Evolutionary conservation across 768 basidiomycete species (phyloP).

Genomic region (Pulveroboletus ravenelii): DNA sequence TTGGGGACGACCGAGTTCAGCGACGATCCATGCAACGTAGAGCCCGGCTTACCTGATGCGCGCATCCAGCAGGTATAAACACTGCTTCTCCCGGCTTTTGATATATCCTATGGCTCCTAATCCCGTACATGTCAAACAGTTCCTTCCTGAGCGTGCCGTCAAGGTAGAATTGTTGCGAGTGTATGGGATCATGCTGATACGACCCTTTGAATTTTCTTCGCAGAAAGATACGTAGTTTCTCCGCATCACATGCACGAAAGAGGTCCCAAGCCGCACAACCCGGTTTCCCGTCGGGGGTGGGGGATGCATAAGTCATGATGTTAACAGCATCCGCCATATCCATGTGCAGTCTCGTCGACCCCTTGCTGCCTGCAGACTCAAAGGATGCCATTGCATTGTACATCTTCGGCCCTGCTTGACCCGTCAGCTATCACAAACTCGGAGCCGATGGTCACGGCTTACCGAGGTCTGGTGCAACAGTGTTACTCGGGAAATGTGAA

Average conservation of each 20-base stretch:
- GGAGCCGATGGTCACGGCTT: conserved; percentile 14
- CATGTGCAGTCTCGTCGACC: conserved; percentile 88
- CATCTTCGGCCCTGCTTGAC: conserved; percentile 78
- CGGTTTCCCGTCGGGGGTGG: conserved; percentile 49
- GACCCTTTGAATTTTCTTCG: conserved; percentile 54
- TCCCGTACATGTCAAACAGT: conserved; percentile 61
- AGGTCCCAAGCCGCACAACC: conserved; percentile 93
- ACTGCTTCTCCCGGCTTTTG: conserved; percentile 91
- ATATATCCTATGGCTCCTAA: conserved; percentile 79
- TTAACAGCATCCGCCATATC: conserved; percentile 94
- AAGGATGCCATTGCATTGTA: conserved; percentile 84
- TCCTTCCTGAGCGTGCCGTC: conserved; percentile 63
- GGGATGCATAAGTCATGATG: conserved; percentile 74
- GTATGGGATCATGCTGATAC: conserved; percentile 77
- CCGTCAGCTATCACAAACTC: conserved; percentile 3
- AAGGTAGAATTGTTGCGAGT: conserved; percentile 84
- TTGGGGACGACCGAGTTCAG: conserved; percentile 28
- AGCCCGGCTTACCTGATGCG: conserved; percentile 64
- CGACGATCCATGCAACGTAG: background rate
- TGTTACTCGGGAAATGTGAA: conserved; percentile 81
- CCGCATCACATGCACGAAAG: conserved; percentile 75
- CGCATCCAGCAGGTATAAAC: conserved; percentile 92
- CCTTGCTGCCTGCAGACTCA: conserved; percentile 64
- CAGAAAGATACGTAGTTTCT: conserved; percentile 73
- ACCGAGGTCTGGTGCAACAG: conserved; percentile 78